Evolutionary conservation across 140 eudicot genomes (phyloP), one percentile per base, ranked within the genome.

Genomic region (Ambrosia hybrid): DNA sequence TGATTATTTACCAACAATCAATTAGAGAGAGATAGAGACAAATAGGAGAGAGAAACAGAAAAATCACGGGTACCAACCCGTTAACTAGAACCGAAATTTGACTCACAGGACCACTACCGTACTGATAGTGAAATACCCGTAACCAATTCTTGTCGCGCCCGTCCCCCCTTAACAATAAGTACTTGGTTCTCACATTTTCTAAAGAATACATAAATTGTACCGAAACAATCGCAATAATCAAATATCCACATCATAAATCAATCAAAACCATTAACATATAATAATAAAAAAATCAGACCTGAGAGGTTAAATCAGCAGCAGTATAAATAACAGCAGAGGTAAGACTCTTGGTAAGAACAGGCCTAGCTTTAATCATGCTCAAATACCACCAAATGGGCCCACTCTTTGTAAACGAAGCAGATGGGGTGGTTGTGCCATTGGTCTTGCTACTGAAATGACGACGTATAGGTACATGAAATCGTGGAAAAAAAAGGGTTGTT

Each of bases 221-320:
- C 30, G 1, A 21, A 21, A 21, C 30, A 21, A 21, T 21, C 30
- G 0, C 30, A 21, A 21, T 21, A 21, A 21, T 21, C 30, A 21
- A 21, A 21, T 21, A 21, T 1, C 30, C 30, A 21, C 30, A 21
- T 21, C n/a, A 49, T 1, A 57, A 21, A 57, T 6, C 13, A 55
- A 14, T 4, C 9, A 15, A 55, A 55, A n/a, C 33, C 60, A 55
- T 49, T 21, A 21, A 21, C 55, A 2, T 11, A n/a, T n/a, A n/a
- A n/a, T n/a, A n/a, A n/a, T n/a, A 49, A 12, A 58, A 5, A 17
- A 8, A 5, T 64, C 30, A 21, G 30, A 85, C 98, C 98, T 92
- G 98, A 68, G 96, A 84, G 30, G 98, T 83, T 3, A 89, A 74
- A 80, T 93, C 97, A 51, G 98, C 96, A 51, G 86, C 97, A 38